Evolutionary conservation across 495 filamentous ascomycete genomes (phyloP).

Genomic region (Penicillium alfredii): DNA sequence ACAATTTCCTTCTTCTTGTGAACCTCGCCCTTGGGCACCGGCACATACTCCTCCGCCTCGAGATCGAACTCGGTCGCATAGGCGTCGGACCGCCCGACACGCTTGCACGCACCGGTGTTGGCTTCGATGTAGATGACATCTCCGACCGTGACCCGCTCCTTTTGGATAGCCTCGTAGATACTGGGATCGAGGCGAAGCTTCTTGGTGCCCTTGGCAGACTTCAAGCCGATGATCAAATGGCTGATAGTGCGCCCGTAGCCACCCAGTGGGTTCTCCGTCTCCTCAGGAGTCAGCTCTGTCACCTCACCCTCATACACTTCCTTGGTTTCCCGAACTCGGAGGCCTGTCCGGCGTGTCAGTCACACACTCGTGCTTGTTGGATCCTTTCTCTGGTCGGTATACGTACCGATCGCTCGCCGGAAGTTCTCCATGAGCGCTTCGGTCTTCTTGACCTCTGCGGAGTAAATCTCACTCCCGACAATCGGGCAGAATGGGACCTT

Average conservation of each 20-base stretch:
- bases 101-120: constrained; percentile 94
- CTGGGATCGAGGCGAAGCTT: constrained; percentile 93
- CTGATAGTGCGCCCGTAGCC: constrained; percentile 93
- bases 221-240: constrained; percentile 80
- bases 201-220: constrained; percentile 90
- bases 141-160: constrained; percentile 90
- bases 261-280: constrained; percentile 95
- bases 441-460: constrained; percentile 97
- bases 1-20: constrained; percentile 99
- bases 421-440: constrained; percentile 99
- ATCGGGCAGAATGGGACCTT: constrained; percentile 98
- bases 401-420: constrained; percentile 79
- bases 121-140: constrained; percentile 99
- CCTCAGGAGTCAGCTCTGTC: constrained; percentile 91
- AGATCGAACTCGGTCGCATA: constrained; percentile 98
- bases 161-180: constrained; percentile 98
- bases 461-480: constrained; percentile 94
- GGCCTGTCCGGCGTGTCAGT: constrained; percentile 39
- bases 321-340: constrained; percentile 94
- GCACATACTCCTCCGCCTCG: constrained; percentile 97
- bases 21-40: constrained; percentile 96
- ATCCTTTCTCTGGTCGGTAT: neutral
- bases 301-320: constrained; percentile 98
- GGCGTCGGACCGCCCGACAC: constrained; percentile 89
- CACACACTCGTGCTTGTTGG: neutral